Base-by-base conservation (phyloP, 2,329 filamentous ascomycete genomes). In the Xylariaceae sp. region DNA sequence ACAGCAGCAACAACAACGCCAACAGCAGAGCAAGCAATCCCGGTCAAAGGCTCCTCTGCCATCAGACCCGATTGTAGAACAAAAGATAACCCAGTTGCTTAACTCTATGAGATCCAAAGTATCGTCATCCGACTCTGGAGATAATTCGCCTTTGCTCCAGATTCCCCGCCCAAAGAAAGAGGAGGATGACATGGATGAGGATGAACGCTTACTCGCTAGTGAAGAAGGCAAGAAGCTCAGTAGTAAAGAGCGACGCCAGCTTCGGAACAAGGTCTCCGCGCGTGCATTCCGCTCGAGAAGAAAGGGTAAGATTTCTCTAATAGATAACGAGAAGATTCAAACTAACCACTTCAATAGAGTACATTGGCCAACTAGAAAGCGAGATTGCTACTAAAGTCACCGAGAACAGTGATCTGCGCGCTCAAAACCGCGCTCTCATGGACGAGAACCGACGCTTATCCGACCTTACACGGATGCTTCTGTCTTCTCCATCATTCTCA, bases 211-310 rank as follows among this genome's bases (percentile, higher is more conserved):
- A 6, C 59, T 68, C 6, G 62, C 61, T 11, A 97, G 92, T 57
- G 94, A 99, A 67, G 93, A 97, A 75, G 94, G 93, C 67, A 99
- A 99, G 86, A 97, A 97, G 79, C 83, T 99, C n/a, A 94, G 87
- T 75, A 96, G 91, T 80, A 97, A 97, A 77, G 92, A 97, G 75
- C 87, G 94, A 56, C 87, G 94, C 63, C 94, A 97, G 74, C 82
- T 99, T n/a, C 86, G 94, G 60, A 99, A 99, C 83, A 99, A 99
- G 77, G 94, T 99, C 4, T 99, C 94, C 35, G 94, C 94, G 58
- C 91, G 94, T 64, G 93, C 93, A 45, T 99, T 99, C 85, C 89
- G 94, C 51, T 97, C 92, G n/a, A 83, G 94, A 66, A 88, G 94
- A 81, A 99, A 99, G 82, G 93, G 93, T 97, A 86, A 80, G 82